These are phyloP conservation scores for Ashbya aceris DNA, from an alignment of 1,139 yeast species.

Conservation along the genomic window DNA sequence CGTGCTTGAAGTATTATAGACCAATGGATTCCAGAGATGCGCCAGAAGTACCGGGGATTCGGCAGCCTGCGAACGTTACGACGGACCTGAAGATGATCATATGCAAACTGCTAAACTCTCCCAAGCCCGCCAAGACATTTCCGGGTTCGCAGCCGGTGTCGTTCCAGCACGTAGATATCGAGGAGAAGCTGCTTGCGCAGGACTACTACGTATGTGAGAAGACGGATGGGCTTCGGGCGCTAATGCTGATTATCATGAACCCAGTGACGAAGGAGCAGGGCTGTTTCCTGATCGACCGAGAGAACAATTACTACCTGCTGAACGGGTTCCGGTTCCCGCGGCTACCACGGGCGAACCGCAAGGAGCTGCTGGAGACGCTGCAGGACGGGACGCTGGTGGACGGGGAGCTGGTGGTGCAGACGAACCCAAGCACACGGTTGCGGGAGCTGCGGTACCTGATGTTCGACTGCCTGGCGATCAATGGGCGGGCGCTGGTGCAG, in stretches of 20 bases:
- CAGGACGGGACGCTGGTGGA: conserved; percentile 87
- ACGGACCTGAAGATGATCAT: conserved; percentile 61
- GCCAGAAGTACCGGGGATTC: conserved; percentile 78
- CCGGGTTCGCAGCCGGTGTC: conserved; percentile 97
- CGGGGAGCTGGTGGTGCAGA: conserved; percentile 72
- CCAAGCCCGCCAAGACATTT: conserved; percentile 35
- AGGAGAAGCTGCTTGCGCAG: conserved; percentile 46
- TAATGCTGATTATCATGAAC: conserved; percentile 59
- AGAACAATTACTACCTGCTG: conserved; percentile 72
- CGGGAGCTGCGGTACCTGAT: conserved; percentile 71
- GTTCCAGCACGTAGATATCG: conserved; percentile 66
- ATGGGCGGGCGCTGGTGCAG: conserved; percentile 60
- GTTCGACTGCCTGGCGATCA: conserved; percentile 84
- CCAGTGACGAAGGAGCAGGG: conserved; percentile 63
- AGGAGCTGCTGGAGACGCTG: conserved; percentile 35
- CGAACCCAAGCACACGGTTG: conserved; percentile 39
- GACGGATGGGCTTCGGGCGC: conserved; percentile 83
- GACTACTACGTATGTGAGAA: conserved; percentile 93
- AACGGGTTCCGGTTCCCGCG: conserved; percentile 81
- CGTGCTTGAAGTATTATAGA: no score
- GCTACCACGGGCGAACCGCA: conserved; percentile 42
- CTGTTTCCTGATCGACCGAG: conserved; percentile 75
- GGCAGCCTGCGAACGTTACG: conserved; percentile 63
- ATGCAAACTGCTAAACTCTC: conserved; percentile 50
- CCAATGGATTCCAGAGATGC: conserved; percentile 44